Conservation (phyloP, 306 rosid species). For the barrel medic (Medicago truncatula) region MtrunA17r5.0-ANR NC_053049.1:44461001-44461500, state of each 20-base stretch:
- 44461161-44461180: constrained; percentile 53
- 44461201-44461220: constrained; percentile 53
- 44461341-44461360: constrained; percentile 79
- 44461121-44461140: constrained; percentile 50
- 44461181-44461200: constrained; percentile 53
- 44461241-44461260: background rate
- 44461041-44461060: constrained; percentile 23
- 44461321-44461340: constrained; percentile 74
- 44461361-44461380: constrained; percentile 53
- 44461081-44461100: constrained; percentile 13
- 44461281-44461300: constrained; percentile 56
- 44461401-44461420: background rate
- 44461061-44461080: constrained; percentile 26
- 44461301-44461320: constrained; percentile 65
- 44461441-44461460: constrained; percentile 3
- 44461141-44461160: constrained; percentile 58
- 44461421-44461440: constrained; percentile 3
- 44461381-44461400: background rate
- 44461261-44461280: constrained; percentile 23
- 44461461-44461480: background rate
- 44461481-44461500: constrained; percentile 1
- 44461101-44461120: constrained; percentile 48
- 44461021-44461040: background rate
- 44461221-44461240: background rate
- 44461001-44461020: background rate